Base-by-base conservation (phyloP, 352 stramenopile species). In the Phytopythium vexans region DNA sequence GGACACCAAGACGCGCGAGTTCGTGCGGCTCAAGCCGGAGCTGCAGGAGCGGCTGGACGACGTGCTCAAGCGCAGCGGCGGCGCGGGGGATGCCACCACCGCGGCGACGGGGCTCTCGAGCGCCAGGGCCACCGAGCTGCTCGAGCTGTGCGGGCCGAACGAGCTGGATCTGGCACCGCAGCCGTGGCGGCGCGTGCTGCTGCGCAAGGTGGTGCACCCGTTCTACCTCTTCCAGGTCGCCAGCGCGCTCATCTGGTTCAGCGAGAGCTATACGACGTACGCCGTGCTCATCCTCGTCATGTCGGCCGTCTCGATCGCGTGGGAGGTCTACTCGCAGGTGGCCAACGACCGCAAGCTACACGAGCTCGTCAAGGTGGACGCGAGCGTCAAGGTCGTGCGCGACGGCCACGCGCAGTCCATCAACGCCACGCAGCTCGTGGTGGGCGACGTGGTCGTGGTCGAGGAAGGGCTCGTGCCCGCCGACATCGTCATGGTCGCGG, bases 201-300 rank as follows among this genome's bases (percentile, higher is more conserved):
- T 91, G 8, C 70, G 76, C 37, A 90, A 90, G 46, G 62, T 91
- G 11, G 42, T 88, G 14, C 82, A 92, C 31, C 82, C 82, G 48
- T 92, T 91, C 60, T 92, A 92, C 59, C 57, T 92, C 14, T 90
- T 92, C 55, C 82, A 92, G 52, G 57, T 89, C 12, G 46, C 74
- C 16, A 89, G 80, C 34, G 77, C 74, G 6, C 15, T 85, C 35
- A 68, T 93, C 45, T 93, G 83, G 83, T 54, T 91, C 38, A 74
- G 62, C 44, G 77, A 91, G 56, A 57, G 44, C 6, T 93, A 93
- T 52, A 77, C 58, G 33, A 78, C 74, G 3, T 93, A 93, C 53
- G 72, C 82, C 16, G 51, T 85, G 31, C 57, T 89, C 11, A 86
- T 93, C 48, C 39, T 86, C 9, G 49, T 52, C 14, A 74, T 89